Conservation (phyloP, 1,284 basidiomycete genomes). For the Thecaphora thlaspeos region DNA sequence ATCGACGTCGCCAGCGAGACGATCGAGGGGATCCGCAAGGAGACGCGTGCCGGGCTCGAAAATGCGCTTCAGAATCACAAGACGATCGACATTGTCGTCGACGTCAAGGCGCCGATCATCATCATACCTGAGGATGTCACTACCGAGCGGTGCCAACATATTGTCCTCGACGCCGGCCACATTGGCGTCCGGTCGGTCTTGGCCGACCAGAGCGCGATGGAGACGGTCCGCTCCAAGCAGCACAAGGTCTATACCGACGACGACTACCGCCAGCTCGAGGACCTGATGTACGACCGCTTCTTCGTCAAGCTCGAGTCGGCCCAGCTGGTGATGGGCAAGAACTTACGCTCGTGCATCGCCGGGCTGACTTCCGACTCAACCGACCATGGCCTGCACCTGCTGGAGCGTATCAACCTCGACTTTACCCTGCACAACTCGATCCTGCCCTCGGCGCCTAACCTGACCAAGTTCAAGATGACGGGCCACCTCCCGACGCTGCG, state of each 20-base stretch:
- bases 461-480: conserved; percentile 87
- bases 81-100: conserved; percentile 91
- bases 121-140: conserved; percentile 87
- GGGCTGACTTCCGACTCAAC: conserved; percentile 65
- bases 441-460: conserved; percentile 76
- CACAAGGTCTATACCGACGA: conserved; percentile 83
- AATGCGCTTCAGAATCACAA: conserved; percentile 89
- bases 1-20: conserved; percentile 86
- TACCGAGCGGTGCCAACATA: conserved; percentile 74
- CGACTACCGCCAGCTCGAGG: conserved; percentile 84
- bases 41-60: conserved; percentile 91
- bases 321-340: conserved; percentile 86
- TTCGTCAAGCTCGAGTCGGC: conserved; percentile 81
- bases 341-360: conserved; percentile 74
- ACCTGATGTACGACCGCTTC: conserved; percentile 94
- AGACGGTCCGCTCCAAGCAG: conserved; percentile 79
- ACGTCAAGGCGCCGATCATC: conserved; percentile 96
- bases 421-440: conserved; percentile 93
- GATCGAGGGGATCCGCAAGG: conserved; percentile 88
- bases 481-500: conserved; percentile 85
- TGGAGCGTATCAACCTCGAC: conserved; percentile 90
- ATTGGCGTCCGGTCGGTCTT: conserved; percentile 89
- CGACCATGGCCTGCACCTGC: conserved; percentile 65
- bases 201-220: conserved; percentile 77
- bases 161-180: conserved; percentile 95